Evolutionary conservation across 345 rosid species (phyloP).

Genomic region (Brassica rapa): DNA sequence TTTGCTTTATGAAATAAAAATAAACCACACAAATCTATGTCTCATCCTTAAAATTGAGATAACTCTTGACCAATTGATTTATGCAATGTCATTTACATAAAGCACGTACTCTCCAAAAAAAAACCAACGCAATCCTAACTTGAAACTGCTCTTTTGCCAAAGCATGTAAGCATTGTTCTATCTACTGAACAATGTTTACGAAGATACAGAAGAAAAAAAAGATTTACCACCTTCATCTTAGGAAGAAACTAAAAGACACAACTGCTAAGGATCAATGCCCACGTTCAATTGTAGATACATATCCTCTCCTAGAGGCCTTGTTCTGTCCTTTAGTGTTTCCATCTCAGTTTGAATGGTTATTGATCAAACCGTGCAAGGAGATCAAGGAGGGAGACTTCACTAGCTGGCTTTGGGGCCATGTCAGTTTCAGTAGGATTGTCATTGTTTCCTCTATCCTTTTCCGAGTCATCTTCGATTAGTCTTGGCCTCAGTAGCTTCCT

Average conservation of each 20-base stretch:
- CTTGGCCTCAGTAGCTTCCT: slow-evolving; percentile 62
- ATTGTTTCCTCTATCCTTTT: slow-evolving; percentile 19
- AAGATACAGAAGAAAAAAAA: slow-evolving; percentile 2
- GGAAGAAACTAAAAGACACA: slow-evolving; percentile 19
- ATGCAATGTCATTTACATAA: not conserved
- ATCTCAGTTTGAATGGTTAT: not conserved
- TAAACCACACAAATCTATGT: not conserved
- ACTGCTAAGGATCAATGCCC: not conserved
- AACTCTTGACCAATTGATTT: not conserved
- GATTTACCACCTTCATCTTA: not conserved
- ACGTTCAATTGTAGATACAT: not conserved
- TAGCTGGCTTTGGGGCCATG: slow-evolving; percentile 14
- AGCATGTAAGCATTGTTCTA: not conserved
- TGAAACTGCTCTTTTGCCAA: not conserved
- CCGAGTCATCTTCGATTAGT: slow-evolving; percentile 35
- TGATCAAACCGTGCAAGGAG: not conserved
- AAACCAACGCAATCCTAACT: not conserved
- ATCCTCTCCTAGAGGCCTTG: slow-evolving; percentile 4
- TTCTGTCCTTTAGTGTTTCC: slow-evolving; percentile 7
- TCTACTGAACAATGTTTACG: not conserved
- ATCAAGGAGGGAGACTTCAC: slow-evolving; percentile 18
- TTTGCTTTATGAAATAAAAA: slow-evolving; percentile 7
- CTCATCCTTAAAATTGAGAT: not conserved
- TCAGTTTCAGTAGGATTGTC: not conserved
- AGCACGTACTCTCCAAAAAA: not conserved